These are phyloP conservation scores for Alternaria rosae DNA, from an alignment of 2,329 filamentous ascomycete species.

Conservation along the genomic window DNA sequence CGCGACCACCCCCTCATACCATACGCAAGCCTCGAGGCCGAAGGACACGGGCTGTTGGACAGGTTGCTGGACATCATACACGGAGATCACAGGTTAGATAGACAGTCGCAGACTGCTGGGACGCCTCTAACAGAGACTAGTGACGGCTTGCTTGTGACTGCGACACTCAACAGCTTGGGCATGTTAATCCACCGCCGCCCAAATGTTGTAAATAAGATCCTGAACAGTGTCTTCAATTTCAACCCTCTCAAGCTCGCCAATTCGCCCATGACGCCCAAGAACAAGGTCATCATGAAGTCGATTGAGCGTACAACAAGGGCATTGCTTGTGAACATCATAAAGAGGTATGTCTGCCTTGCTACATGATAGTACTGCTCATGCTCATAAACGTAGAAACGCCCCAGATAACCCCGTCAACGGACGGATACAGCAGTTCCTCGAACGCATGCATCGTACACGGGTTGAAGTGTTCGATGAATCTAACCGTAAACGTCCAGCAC, in stretches of 20 bases:
- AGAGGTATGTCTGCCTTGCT: conserved; percentile 64
- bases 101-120: conserved; percentile 12
- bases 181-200: conserved; percentile 83
- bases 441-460: conserved; percentile 79
- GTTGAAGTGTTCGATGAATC: conserved; percentile 81
- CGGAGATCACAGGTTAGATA: conserved; percentile 79
- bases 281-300: conserved; percentile 84
- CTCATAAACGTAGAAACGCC: conserved; percentile 67
- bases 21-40: conserved; percentile 84
- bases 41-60: conserved; percentile 89
- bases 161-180: conserved; percentile 87
- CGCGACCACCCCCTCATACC: conserved; percentile 82
- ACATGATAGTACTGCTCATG: neutral
- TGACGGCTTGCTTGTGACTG: conserved; percentile 87
- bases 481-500: conserved; percentile 77
- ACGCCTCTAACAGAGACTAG: conserved; percentile 57
- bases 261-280: conserved; percentile 77
- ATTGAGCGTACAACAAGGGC: conserved; percentile 94
- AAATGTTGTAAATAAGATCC: conserved; percentile 81
- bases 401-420: conserved; percentile 72
- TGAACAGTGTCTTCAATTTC: conserved; percentile 86
- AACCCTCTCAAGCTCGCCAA: conserved; percentile 85
- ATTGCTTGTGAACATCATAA: conserved; percentile 81
- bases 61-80: conserved; percentile 85
- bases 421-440: conserved; percentile 86